Conservation (phyloP, 768 basidiomycete genomes). For the Leccinum disarticulatum region DNA sequence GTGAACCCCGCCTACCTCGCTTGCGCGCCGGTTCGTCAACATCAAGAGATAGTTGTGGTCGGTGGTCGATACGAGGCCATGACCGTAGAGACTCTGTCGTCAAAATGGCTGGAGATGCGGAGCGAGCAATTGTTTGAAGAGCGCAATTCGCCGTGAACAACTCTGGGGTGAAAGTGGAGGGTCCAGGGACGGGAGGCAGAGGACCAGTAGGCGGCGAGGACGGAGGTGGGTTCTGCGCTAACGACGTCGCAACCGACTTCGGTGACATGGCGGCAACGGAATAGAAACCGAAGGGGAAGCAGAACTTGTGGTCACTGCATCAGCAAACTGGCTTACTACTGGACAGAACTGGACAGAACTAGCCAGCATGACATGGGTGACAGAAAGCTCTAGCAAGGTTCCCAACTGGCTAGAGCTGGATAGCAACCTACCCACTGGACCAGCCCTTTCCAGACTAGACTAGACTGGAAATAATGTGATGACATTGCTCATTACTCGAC, state of each 20-base stretch:
- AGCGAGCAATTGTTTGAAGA: conserved; percentile 20
- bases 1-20: conserved; percentile 26
- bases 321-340: too few relatives aligned
- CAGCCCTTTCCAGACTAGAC: too few relatives aligned
- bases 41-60: conserved; percentile 18
- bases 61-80: conserved; percentile 18
- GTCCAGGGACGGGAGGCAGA: conserved; percentile 66
- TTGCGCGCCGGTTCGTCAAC: conserved; percentile 12
- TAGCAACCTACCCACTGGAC: too few relatives aligned
- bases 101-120: conserved; percentile 27
- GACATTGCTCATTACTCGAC: too few relatives aligned
- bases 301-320: conserved; percentile 4
- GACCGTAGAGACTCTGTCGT: conserved; percentile 17
- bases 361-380: too few relatives aligned
- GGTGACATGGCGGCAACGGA: conserved; percentile 16
- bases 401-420: too few relatives aligned
- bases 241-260: conserved; percentile 8
- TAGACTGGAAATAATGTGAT: too few relatives aligned
- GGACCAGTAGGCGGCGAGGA: conserved; percentile 57
- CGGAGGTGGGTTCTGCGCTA: conserved; percentile 51
- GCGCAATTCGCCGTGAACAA: conserved; percentile 41
- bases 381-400: too few relatives aligned
- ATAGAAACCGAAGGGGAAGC: conserved; percentile 2
- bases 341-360: too few relatives aligned
- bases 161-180: conserved; percentile 54